phyloP scores from a whole-genome alignment of 2,329 filamentous ascomycete species.

The Fonsecaea erecta region DNA sequence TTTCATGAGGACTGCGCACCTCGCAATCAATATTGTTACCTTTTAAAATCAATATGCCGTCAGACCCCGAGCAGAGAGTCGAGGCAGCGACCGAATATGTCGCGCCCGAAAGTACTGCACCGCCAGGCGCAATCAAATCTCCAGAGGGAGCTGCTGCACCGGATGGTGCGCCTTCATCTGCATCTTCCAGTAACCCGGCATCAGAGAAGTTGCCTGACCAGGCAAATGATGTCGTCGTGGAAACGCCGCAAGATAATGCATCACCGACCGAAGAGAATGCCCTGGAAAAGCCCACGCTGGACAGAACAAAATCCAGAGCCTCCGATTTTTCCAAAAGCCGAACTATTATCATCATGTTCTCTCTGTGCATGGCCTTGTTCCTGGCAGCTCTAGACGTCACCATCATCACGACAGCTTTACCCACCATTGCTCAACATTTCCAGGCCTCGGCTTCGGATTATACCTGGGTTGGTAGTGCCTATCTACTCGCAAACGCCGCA shows the following conservation, averaged over 20 bases:
- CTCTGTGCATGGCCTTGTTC: conserved; percentile 59
- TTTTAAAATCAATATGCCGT: background rate
- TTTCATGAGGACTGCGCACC: background rate
- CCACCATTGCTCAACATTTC: conserved; percentile 51
- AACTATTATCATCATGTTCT: conserved; percentile 48
- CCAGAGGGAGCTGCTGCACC: background rate
- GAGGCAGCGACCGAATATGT: background rate
- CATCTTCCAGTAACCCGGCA: conserved; percentile 6
- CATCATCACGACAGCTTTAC: conserved; percentile 52
- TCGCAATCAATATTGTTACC: background rate
- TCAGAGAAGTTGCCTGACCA: conserved; percentile 22
- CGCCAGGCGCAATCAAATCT: background rate
- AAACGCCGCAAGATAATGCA: conserved; percentile 1
- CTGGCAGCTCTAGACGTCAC: conserved; percentile 65
- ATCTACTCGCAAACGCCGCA: conserved; percentile 52
- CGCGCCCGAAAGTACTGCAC: background rate
- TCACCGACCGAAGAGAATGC: background rate
- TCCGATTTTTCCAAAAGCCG: conserved; percentile 48
- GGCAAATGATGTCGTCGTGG: background rate
- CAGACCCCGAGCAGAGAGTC: background rate
- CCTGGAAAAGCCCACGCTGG: conserved; percentile 18
- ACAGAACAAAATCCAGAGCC: conserved; percentile 42
- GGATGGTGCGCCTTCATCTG: conserved; percentile 8
- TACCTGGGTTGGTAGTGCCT: conserved; percentile 56
- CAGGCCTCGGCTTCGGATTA: conserved; percentile 51